Evolutionary conservation across 163 green algal species (phyloP).

Genomic region (Chloroidium sp.): DNA sequence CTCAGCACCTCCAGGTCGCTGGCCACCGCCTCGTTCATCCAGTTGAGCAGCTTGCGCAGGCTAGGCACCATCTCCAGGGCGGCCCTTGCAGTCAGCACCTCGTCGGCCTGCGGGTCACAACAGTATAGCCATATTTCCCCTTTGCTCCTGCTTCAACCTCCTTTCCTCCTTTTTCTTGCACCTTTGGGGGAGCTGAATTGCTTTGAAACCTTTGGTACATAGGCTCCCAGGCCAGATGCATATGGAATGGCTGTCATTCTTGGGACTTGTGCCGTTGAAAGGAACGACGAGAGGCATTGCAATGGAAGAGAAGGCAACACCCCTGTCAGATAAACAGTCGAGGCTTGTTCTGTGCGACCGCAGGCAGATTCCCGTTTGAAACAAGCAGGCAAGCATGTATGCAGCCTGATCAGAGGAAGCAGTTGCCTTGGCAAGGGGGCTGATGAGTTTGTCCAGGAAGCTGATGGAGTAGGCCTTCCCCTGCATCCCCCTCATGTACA

Average conservation of each 20-base stretch:
- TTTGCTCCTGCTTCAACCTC: too few relatives aligned
- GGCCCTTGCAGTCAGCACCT: background rate
- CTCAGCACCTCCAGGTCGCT: slow-evolving; percentile 13
- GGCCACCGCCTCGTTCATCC: slow-evolving; percentile 2
- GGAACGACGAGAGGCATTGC: background rate
- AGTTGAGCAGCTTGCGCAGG: slow-evolving; percentile 1
- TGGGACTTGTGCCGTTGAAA: background rate
- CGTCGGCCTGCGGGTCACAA: background rate
- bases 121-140: background rate
- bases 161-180: too few relatives aligned
- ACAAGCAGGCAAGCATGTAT: too few relatives aligned
- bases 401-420: too few relatives aligned
- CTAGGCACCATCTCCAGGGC: background rate
- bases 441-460: too few relatives aligned
- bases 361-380: too few relatives aligned
- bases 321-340: slow-evolving; percentile 5
- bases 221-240: background rate
- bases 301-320: background rate
- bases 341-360: too few relatives aligned
- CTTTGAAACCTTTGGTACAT: background rate
- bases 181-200: background rate
- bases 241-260: background rate
- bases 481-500: too few relatives aligned
- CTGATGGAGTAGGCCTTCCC: too few relatives aligned
- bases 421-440: too few relatives aligned